Base-by-base conservation (phyloP, 2,329 filamentous ascomycete genomes). In the Didymellaceae sp. region DNA sequence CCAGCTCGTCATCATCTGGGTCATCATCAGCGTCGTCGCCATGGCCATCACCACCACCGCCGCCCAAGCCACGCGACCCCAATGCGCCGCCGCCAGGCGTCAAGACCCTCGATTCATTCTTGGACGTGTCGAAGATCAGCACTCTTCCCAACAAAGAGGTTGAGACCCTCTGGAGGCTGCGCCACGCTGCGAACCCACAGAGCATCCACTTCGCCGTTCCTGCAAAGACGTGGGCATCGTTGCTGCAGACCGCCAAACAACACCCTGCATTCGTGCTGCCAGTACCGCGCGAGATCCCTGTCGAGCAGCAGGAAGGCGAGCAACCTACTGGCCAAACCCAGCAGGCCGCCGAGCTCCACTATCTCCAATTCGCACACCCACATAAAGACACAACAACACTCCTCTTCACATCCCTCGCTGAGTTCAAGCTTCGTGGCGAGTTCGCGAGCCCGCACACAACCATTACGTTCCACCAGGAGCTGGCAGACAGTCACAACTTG, bases 351-450 rank as follows among this genome's bases (percentile, higher is more conserved):
- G 94, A 97, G 74, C 91, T 99, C 35, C 94, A 99, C 75, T 96
- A 96, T 74, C 76, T 99, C 55, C 93, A 99, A 75, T 99, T 95
- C 91, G 89, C 89, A 0, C 97, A 96, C 74, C 92, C 96, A 53
- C 81, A 86, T 0, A 78, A 80, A 2, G 75, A 80, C 1, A 80
- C 78, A 1, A 75, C 76, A 0, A 82, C 77, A 24, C 76, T 97
- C 5, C 85, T 99, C 25, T 97, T 99, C 77, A 99, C 94, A 0
- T 89, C 94, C 67, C 81, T 99, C 24, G 93, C 90, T 13, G 91
- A 97, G 71, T 99, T 89, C 78, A 97, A 97, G 80, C 77, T 90
- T 50, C 83, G 93, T 42, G 92, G 92, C 42, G 90, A 96, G 73
- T 99, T 86, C 68, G 91, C 91, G 34, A 85, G 88, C 73, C 92